Evolutionary conservation across 257 asterid genomes (phyloP), one percentile per base, ranked within the genome.

Genomic region (Buddleja alternifolia): DNA sequence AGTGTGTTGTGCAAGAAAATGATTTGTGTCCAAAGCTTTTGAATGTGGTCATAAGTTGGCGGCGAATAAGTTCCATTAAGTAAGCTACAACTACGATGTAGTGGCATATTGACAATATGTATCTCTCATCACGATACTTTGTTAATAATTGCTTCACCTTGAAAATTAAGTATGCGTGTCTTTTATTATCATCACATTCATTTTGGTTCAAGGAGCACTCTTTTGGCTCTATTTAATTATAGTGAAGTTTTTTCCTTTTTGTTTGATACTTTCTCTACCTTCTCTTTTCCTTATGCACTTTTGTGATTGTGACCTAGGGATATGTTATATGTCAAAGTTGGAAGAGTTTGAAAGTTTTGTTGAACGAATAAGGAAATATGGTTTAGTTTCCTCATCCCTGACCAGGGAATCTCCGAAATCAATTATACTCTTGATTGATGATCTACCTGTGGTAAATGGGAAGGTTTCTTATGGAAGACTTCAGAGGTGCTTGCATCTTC

Each of bases 331-430:
- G 81, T 93, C 99, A 29, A 93, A 93, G 83, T 73, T 93, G 85
- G 99, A 91, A 16, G 97, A 93, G 75, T 93, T 93, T 79, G 97
- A 90, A 75, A 78, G 60, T 83, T 93, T 88, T 82, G 96, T 89
- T 58, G 99, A 90, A 75, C 78, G 80, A 84, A 84, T 82, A 65
- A 85, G 96, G 69, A 90, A 93, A 78, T 93, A 90, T 79, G 96
- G 97, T 72, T 57, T 82, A 63, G 66, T 87, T 80, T 76, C 86
- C 58, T 77, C 95, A 73, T 81, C 89, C 44, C 47, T 71, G 68
- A 71, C 74, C 69, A 72, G 82, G 63, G 76, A 17, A 55, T 78
- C 88, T 60, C 79, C 74, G 44, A 72, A 70, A 15, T 62, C 92
- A 70, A 53, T 73, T 78, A 82, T 93, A 64, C 89, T 90, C 75